Conservation (phyloP, 257 asterid genomes). For the Fraxinus americana region DNA sequence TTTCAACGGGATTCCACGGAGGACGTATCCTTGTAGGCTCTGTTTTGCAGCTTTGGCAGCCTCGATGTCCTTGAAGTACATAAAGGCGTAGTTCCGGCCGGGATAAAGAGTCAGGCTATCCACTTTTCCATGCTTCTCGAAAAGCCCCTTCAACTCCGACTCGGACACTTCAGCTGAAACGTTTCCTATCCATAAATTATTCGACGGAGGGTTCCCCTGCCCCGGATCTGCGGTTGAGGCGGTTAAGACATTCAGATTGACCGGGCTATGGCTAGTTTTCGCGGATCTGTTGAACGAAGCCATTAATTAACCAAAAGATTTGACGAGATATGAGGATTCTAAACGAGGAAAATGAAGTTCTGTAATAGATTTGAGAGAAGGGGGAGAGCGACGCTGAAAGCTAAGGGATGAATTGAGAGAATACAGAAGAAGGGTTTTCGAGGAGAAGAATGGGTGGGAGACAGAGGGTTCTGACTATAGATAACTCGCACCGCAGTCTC, state of each 20-base stretch:
- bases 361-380: not conserved
- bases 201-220: constrained; percentile 67
- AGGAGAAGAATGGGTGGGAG: constrained; percentile 18
- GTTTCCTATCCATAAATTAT: constrained; percentile 88
- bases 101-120: constrained; percentile 76
- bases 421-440: not conserved
- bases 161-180: constrained; percentile 66
- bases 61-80: constrained; percentile 60
- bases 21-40: constrained; percentile 64
- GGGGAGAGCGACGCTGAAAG: not conserved
- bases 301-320: constrained; percentile 15
- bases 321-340: not conserved
- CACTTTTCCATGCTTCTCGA: constrained; percentile 61
- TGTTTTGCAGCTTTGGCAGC: constrained; percentile 78
- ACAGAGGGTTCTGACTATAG: no score
- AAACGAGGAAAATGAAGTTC: not conserved
- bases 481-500: not conserved
- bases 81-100: constrained; percentile 74
- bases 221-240: constrained; percentile 26
- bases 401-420: constrained; percentile 1
- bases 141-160: constrained; percentile 58
- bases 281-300: constrained; percentile 31
- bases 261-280: constrained; percentile 28
- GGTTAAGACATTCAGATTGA: not conserved
- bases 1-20: constrained; percentile 64